phyloP scores from a whole-genome alignment of 1,139 yeast species.

The Blastobotrys apis region DNA sequence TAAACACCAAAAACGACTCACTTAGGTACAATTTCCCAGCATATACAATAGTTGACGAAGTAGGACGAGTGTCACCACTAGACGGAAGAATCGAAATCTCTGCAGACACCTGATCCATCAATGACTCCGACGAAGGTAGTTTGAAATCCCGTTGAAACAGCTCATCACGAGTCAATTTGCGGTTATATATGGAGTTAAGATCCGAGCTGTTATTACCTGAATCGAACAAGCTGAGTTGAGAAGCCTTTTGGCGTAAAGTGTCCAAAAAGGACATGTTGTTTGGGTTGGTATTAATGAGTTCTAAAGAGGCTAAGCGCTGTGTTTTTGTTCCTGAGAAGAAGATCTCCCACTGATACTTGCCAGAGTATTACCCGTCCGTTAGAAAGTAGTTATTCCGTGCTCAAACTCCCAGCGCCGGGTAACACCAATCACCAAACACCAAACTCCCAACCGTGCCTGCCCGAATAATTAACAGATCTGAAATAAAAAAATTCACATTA shows the following conservation, averaged over 20 bases:
- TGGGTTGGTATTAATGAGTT: too few relatives aligned
- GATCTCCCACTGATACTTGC: too few relatives aligned
- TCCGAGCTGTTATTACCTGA: slow-evolving; percentile 21
- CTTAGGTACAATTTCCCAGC: slow-evolving; percentile 67
- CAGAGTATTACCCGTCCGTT: too few relatives aligned
- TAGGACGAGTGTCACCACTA: slow-evolving; percentile 2
- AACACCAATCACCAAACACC: too few relatives aligned
- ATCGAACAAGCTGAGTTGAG: slow-evolving; percentile 42
- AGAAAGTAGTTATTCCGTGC: too few relatives aligned
- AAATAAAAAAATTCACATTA: too few relatives aligned
- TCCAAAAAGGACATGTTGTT: slow-evolving; percentile 58
- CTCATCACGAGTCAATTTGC: slow-evolving; percentile 54
- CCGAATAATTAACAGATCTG: too few relatives aligned
- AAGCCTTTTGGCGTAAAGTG: slow-evolving; percentile 46
- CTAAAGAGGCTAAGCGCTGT: too few relatives aligned
- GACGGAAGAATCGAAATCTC: slow-evolving; percentile 54
- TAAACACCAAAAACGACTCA: slow-evolving; percentile 68
- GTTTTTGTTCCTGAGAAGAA: too few relatives aligned
- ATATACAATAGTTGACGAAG: slow-evolving; percentile 31
- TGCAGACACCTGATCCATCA: slow-evolving; percentile 64
- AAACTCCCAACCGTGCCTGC: too few relatives aligned
- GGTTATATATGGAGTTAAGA: slow-evolving; percentile 34
- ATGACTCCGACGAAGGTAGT: slow-evolving; percentile 65
- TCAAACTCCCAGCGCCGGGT: too few relatives aligned
- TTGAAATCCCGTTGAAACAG: slow-evolving; percentile 59